Evolutionary conservation across 1,139 yeast species (phyloP), one percentile per base, ranked within the genome.

Genomic region (Suhomyces panamericanus): DNA sequence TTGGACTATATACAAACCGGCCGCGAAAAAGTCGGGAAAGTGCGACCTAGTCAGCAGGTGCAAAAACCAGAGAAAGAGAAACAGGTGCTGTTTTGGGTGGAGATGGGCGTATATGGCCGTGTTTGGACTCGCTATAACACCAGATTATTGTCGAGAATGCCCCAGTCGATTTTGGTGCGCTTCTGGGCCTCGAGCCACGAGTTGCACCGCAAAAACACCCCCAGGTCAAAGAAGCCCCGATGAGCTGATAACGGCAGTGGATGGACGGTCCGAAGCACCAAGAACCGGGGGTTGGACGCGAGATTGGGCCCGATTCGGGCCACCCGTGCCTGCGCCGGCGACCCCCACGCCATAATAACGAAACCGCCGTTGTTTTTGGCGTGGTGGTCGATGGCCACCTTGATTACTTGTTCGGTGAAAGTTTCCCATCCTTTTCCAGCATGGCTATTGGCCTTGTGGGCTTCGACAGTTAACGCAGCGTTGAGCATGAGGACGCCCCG

Each of bases 241-340:
- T 82, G 74, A 0, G 99, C 99, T 52, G 96, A 86, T 44, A 93
- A 69, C 1, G 99, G 99, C 33, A 96, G 87, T 1, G 99, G 99
- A 65, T 95, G 99, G 1, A 89, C 98, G 0, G 91, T 76, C 50
- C 76, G 77, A 37, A 93, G 66, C 0, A 88, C 80, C 43, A 73
- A 57, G 47, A 81, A 73, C 37, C 71, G 64, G 2, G 55, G 48
- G 9, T 46, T 44, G 15, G 47, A 42, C 9, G 41, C 41, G 14
- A 49, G 43, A 27, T 77, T 71, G 17, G 64, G 60, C 15, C 61
- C 49, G 43, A 69, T 69, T 48, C 68, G 69, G 36, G 72, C 75
- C 1, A 89, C 76, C 32, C 95, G 70, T 49, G 81, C 85, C 43
- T 85, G 90, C 0, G 99, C 99, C 2, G 97, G 96, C 8, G 80